These are phyloP conservation scores for Bruguiera sexangula DNA, from an alignment of 345 rosid species.

Conservation along the genomic window DNA sequence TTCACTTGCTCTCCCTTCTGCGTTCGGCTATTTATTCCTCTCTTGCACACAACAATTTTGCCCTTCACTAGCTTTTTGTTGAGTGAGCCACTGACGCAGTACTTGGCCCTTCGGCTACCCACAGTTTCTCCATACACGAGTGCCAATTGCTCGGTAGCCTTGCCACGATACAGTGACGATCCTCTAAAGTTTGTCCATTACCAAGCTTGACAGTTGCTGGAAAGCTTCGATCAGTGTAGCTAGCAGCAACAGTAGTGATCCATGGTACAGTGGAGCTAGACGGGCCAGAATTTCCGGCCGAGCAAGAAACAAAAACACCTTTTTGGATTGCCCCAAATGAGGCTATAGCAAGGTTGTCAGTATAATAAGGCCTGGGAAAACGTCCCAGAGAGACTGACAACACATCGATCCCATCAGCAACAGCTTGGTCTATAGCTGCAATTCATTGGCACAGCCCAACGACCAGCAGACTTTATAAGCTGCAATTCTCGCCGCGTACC, in stretches of 20 bases:
- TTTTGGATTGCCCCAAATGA: conserved; percentile 49
- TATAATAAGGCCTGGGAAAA: conserved; percentile 47
- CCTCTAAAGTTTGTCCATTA: conserved; percentile 43
- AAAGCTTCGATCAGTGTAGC: conserved; percentile 63
- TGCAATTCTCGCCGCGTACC: conserved; percentile 63
- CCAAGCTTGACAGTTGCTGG: conserved; percentile 56
- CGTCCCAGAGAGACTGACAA: conserved; percentile 72
- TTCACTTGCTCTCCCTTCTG: conserved; percentile 40
- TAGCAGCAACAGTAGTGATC: conserved; percentile 88
- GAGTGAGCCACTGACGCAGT: conserved; percentile 36
- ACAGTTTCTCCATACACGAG: conserved; percentile 53
- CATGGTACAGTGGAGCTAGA: conserved; percentile 55
- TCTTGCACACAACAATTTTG: conserved; percentile 41
- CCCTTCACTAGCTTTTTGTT: conserved; percentile 30
- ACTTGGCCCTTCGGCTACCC: conserved; percentile 42
- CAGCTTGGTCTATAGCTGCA: conserved; percentile 69
- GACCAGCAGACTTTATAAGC: conserved; percentile 73
- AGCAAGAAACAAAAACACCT: conserved; percentile 73
- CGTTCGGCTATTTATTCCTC: conserved; percentile 15
- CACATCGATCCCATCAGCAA: conserved; percentile 70
- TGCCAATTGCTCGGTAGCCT: conserved; percentile 32
- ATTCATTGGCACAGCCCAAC: conserved; percentile 43
- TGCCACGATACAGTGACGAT: conserved; percentile 44
- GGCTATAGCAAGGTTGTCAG: conserved; percentile 54
- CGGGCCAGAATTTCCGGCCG: conserved; percentile 83